Evolutionary conservation across 73 alveolate species (phyloP).

Genomic region (Paramecium primaurelia): DNA sequence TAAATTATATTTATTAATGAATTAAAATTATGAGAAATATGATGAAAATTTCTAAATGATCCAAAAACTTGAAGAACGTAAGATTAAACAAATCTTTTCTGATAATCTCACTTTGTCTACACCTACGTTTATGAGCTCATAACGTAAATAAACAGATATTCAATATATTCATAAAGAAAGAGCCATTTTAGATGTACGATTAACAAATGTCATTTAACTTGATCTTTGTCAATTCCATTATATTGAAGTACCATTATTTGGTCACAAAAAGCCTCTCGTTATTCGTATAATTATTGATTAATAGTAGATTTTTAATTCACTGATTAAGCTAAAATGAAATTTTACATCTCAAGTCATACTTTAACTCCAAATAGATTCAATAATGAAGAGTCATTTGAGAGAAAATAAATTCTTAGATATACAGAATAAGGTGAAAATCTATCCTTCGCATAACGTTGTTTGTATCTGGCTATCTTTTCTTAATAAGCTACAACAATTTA

Average conservation of each 20-base stretch:
- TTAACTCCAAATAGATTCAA: slow-evolving; percentile 41
- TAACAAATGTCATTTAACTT: background rate
- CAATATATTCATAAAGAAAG: background rate
- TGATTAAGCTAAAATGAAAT: slow-evolving; percentile 17
- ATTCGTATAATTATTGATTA: background rate
- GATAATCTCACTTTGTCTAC: background rate
- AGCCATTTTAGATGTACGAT: background rate
- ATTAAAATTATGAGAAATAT: background rate
- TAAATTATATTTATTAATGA: background rate
- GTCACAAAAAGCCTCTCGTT: slow-evolving; percentile 23
- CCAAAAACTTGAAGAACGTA: background rate
- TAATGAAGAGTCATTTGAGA: slow-evolving; percentile 17
- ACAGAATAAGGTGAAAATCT: slow-evolving; percentile 6
- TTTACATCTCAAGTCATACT: slow-evolving; percentile 29
- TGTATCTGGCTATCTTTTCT: slow-evolving; percentile 34
- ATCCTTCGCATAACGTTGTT: background rate
- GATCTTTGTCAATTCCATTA: slow-evolving; percentile 33
- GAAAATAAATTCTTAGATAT: slow-evolving; percentile 11
- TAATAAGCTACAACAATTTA: background rate
- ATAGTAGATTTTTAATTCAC: slow-evolving; percentile 18
- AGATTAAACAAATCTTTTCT: background rate
- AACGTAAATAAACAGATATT: background rate
- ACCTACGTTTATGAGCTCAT: background rate
- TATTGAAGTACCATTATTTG: background rate
- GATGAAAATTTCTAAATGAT: background rate